These are phyloP conservation scores for Alternaria postmessia DNA, from an alignment of 2,329 filamentous ascomycete species.

Conservation along the genomic window DNA sequence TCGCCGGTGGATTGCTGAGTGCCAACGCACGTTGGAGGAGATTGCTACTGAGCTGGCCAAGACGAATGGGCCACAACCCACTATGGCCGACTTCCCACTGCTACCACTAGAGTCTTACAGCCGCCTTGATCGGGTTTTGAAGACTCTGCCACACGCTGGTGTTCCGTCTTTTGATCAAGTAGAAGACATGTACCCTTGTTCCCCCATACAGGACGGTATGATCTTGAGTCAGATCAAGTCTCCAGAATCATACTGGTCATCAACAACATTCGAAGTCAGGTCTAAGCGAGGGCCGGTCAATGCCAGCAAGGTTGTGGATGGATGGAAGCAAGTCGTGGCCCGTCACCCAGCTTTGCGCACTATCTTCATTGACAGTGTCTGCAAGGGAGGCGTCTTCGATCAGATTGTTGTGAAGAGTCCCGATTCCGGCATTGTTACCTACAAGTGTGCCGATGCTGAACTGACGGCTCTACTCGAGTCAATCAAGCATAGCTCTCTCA, in stretches of 20 bases:
- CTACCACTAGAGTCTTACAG: constrained; percentile 43
- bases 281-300: constrained; percentile 33
- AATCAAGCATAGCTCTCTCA: constrained; percentile 36
- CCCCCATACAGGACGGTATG: constrained; percentile 45
- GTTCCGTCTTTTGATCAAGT: constrained; percentile 34
- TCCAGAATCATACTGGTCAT: constrained; percentile 42
- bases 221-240: constrained; percentile 45
- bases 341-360: constrained; percentile 46
- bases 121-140: constrained; percentile 40
- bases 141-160: constrained; percentile 33
- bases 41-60: constrained; percentile 34
- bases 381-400: constrained; percentile 47
- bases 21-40: constrained; percentile 42
- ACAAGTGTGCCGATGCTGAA: constrained; percentile 36
- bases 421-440: constrained; percentile 33
- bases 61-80: constrained; percentile 37
- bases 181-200: constrained; percentile 46
- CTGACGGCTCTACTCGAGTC: constrained; percentile 30
- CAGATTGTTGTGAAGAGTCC: constrained; percentile 43
- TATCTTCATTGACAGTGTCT: constrained; percentile 46
- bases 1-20: constrained; percentile 45
- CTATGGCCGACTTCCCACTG: constrained; percentile 44
- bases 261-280: constrained; percentile 40
- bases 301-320: constrained; percentile 27
- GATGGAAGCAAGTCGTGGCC: constrained; percentile 45